A percentile compares a stretch with the other conserved stretches of the same genome.
Evolutionary conservation across 2,329 filamentous ascomycete species (phyloP).

Genomic region (Sporothrix curviconia): DNA sequence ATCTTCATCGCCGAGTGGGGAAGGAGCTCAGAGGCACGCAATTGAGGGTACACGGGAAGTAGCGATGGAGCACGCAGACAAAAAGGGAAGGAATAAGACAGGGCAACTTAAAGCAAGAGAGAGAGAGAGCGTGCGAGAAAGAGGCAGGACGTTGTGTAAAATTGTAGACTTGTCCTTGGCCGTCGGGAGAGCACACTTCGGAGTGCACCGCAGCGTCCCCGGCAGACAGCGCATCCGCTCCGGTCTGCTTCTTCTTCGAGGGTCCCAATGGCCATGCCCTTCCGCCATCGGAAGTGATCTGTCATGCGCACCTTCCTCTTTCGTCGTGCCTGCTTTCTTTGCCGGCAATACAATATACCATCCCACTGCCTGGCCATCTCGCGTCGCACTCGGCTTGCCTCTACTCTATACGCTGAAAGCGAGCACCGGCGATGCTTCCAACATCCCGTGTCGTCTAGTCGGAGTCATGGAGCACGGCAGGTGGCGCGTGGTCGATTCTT

Average conservation of each 20-base stretch:
- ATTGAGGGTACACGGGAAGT: neutral
- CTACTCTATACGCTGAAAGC: too few relatives aligned
- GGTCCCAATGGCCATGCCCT: neutral
- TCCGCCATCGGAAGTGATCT: neutral
- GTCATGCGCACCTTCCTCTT: neutral
- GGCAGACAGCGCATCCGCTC: neutral
- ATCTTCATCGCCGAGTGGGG: constrained; percentile 1
- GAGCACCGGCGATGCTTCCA: too few relatives aligned
- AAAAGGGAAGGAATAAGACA: neutral
- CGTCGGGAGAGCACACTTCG: neutral
- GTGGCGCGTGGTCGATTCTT: too few relatives aligned
- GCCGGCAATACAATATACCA: too few relatives aligned
- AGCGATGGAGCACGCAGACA: neutral
- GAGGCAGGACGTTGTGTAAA: too few relatives aligned
- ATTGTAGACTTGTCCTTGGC: neutral
- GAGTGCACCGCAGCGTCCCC: neutral
- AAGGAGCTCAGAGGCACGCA: too few relatives aligned
- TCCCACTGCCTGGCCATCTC: too few relatives aligned
- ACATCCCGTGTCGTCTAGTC: too few relatives aligned
- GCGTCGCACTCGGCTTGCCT: too few relatives aligned
- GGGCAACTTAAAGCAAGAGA: too few relatives aligned
- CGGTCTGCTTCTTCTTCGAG: neutral
- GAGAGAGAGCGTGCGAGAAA: too few relatives aligned
- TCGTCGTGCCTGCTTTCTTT: neutral
- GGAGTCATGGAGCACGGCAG: too few relatives aligned